A percentile compares a stretch with the other conserved stretches of the same genome.
These are phyloP conservation scores for Carallia brachiata DNA, from an alignment of 345 rosid genomes.

Conservation along the genomic window DNA sequence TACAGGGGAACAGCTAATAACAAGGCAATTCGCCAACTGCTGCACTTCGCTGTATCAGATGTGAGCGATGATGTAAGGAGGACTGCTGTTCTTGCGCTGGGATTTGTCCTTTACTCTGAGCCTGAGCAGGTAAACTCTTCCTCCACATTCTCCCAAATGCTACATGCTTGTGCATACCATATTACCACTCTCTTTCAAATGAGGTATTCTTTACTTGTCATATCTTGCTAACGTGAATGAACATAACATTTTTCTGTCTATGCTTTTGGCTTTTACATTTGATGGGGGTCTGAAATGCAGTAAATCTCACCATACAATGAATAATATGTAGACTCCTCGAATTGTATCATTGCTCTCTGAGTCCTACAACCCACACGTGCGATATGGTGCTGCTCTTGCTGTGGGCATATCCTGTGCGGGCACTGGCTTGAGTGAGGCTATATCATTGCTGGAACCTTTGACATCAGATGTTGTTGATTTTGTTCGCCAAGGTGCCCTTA, in stretches of 20 bases:
- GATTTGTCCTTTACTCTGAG: slow-evolving; percentile 94
- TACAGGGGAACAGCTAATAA: slow-evolving; percentile 98
- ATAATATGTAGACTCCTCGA: slow-evolving; percentile 76
- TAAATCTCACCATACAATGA: slow-evolving; percentile 16
- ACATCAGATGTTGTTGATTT: slow-evolving; percentile 97
- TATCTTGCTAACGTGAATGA: background rate
- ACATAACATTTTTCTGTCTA: background rate
- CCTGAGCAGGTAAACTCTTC: slow-evolving; percentile 77
- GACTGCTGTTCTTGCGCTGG: slow-evolving; percentile 97
- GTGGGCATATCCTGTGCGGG: slow-evolving; percentile 99
- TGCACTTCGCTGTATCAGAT: slow-evolving; percentile 99
- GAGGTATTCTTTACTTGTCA: background rate
- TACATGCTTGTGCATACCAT: background rate
- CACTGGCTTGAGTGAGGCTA: slow-evolving; percentile 98
- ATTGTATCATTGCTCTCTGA: slow-evolving; percentile 94
- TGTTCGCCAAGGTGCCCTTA: slow-evolving; percentile 99
- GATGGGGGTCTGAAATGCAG: background rate
- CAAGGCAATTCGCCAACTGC: slow-evolving; percentile 96
- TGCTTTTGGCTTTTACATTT: background rate
- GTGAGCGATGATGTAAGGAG: slow-evolving; percentile 98
- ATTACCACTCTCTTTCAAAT: slow-evolving; percentile 8
- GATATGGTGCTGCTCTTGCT: slow-evolving; percentile 99
- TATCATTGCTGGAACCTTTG: slow-evolving; percentile 93
- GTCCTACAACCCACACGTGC: slow-evolving; percentile 98
- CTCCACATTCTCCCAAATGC: background rate